Conservation (phyloP, 2,329 filamentous ascomycete species). For the Microsporum canis region DNA sequence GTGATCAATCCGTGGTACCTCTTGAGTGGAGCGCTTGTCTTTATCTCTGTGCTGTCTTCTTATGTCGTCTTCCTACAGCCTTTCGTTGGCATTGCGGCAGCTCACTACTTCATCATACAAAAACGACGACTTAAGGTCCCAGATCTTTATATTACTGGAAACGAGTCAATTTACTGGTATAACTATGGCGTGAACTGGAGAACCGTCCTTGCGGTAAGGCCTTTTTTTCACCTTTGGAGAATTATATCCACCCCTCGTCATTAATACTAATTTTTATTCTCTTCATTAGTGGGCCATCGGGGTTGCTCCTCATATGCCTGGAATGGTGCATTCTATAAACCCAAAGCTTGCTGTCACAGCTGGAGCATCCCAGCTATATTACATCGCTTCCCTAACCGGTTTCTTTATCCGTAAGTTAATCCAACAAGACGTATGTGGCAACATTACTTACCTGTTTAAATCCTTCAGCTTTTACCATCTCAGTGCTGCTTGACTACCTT, state of each 20-base stretch:
- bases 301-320: conserved; percentile 20
- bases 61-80: conserved; percentile 40
- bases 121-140: conserved; percentile 32
- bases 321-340: conserved; percentile 26
- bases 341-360: conserved; percentile 10
- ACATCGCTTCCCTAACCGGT: conserved; percentile 33
- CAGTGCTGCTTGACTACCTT: not conserved
- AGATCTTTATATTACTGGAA: conserved; percentile 37
- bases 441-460: not conserved
- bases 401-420: conserved; percentile 25
- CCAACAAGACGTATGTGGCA: not conserved
- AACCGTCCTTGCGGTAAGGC: conserved; percentile 20
- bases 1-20: conserved; percentile 40
- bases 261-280: conserved; percentile 9
- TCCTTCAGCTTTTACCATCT: not conserved
- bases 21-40: conserved; percentile 36
- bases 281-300: conserved; percentile 19
- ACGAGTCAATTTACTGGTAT: conserved; percentile 38
- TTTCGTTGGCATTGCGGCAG: conserved; percentile 27
- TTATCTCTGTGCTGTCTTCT: conserved; percentile 37
- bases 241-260: not conserved
- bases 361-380: conserved; percentile 31
- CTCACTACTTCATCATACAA: conserved; percentile 28
- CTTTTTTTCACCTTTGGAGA: not conserved
- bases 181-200: conserved; percentile 36